These are phyloP conservation scores for Lichtheimia corymbifera DNA, from an alignment of 371 early-diverging fungal genomes.

Conservation along the genomic window DNA sequence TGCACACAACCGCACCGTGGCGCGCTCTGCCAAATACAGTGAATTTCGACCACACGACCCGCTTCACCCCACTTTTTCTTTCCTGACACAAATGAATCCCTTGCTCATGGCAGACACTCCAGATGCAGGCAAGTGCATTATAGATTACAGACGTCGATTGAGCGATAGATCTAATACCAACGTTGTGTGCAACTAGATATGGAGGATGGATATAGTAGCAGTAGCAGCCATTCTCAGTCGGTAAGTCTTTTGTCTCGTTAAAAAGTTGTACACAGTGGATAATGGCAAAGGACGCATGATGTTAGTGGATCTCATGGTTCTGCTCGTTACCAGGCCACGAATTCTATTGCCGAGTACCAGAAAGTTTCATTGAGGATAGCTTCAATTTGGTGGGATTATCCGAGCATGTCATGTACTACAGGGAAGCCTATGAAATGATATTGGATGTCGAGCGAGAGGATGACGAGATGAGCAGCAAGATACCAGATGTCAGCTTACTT, in stretches of 20 bases:
- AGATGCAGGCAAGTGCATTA: too few species aligned
- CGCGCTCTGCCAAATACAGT: too few species aligned
- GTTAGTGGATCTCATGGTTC: constrained; percentile 91
- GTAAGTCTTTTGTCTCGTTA: background rate
- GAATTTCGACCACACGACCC: too few species aligned
- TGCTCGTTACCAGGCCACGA: constrained; percentile 77
- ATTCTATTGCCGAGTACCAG: constrained; percentile 80
- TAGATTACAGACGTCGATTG: too few species aligned
- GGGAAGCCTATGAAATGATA: constrained; percentile 82
- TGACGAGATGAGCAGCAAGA: constrained; percentile 43
- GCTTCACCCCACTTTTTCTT: too few species aligned
- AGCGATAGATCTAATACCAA: too few species aligned
- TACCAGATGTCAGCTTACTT: constrained; percentile 44
- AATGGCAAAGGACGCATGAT: background rate
- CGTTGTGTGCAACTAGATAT: background rate
- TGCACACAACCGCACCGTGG: too few species aligned
- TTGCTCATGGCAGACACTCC: too few species aligned
- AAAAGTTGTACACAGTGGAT: background rate
- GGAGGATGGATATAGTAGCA: constrained; percentile 5
- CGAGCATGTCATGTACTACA: constrained; percentile 75
- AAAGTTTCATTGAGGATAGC: constrained; percentile 86
- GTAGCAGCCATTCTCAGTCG: constrained; percentile 9
- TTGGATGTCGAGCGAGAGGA: constrained; percentile 70
- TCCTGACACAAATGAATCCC: too few species aligned
- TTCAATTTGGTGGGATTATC: constrained; percentile 92